These are phyloP conservation scores for Parietichytrium sp. DNA, from an alignment of 108 stramenopile genomes.

Conservation along the genomic window DNA sequence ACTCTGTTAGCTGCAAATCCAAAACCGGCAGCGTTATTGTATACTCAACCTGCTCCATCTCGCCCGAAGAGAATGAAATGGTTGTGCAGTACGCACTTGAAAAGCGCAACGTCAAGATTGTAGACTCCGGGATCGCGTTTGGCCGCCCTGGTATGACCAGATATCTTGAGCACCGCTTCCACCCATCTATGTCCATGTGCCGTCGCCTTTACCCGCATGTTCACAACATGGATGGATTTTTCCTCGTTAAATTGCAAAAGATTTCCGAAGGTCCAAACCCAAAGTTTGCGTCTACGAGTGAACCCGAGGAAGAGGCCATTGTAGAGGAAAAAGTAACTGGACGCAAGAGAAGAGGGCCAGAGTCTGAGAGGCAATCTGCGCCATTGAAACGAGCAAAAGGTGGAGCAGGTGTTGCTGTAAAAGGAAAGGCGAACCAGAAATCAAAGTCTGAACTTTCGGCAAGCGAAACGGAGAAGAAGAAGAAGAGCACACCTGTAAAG, in stretches of 20 bases:
- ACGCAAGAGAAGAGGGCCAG: no score
- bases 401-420: no score
- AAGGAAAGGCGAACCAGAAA: no score
- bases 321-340: no score
- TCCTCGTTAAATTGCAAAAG: conserved; percentile 93
- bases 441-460: no score
- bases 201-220: conserved; percentile 97
- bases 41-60: conserved; percentile 96
- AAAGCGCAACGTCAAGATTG: conserved; percentile 88
- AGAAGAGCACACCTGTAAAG: no score
- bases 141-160: conserved; percentile 89
- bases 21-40: conserved; percentile 92
- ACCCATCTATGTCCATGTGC: conserved; percentile 86
- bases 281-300: no score
- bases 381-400: no score
- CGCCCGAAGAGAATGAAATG: conserved; percentile 93
- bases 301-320: no score
- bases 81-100: conserved; percentile 93
- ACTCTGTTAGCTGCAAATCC: conserved; percentile 76
- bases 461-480: no score
- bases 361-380: no score
- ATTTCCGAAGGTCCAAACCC: conserved; percentile 64
- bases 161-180: conserved; percentile 87
- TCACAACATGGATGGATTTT: conserved; percentile 99
- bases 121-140: conserved; percentile 85